Evolutionary conservation across 345 rosid genomes (phyloP), one percentile per base, ranked within the genome.

Genomic region (Sisymbrium altissimum): DNA sequence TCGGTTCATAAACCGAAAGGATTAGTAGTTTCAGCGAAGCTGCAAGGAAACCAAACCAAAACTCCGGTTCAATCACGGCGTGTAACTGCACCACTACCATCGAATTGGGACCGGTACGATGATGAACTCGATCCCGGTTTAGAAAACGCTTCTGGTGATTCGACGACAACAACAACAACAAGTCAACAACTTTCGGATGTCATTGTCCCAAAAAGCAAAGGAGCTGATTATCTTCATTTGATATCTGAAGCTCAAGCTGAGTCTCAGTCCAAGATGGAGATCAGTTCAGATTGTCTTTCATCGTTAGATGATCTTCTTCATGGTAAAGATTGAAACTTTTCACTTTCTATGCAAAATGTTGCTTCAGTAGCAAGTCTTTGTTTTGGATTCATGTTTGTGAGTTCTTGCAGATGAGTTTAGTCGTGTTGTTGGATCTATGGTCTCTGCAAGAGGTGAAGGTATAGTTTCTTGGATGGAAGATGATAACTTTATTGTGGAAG

Each of bases 61-160:
- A 81, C 27, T 62, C 71, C 78, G 15, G 73, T 45, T 14, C 80
- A 81, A 60, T 74, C 81, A 23, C 79, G 70, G 14, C 74, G 72
- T 46, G 5, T 70, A 57, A 63, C 88, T 70, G 80, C 75, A 4
- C 88, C 75, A 4, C 88, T 89, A 0, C 91, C 96, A 0, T 88
- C 96, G 4, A 94, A 94, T 80, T 82, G 84, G 90, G 92, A 89
- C 71, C 93, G 92, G 11, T 91, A 87, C 56, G 86, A 78, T 55
- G 93, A 88, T 25, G 89, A 76, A 15, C 58, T 61, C 45, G 86
- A 82, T 65, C 66, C 35, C 0, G 83, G 62, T 55, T 70, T 66
- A 2, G 86, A 43, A 54, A 58, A 64, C 19, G 58, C 49, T 12
- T 61, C 74, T 7, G 48, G 64, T 29, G 68, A 71, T 74, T 36